Percentiles rank a stretch among this genome's conserved stretches.
Conservation (phyloP, 805 yeast genomes). For the Candida gorgasii region DNA sequence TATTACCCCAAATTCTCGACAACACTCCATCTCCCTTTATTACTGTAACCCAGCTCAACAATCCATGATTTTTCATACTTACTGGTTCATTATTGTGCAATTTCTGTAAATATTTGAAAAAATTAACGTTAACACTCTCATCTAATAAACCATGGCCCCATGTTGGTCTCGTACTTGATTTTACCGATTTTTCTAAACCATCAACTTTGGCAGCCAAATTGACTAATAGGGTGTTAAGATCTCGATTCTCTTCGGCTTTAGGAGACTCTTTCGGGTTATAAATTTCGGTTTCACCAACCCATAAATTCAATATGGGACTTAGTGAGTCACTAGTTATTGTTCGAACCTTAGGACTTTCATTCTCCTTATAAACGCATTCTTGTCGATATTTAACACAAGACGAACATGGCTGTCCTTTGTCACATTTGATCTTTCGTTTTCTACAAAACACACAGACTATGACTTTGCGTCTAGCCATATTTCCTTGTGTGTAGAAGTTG, state of each 20-base stretch:
- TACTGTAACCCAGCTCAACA: constrained; percentile 2
- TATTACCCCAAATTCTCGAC: constrained; percentile 1
- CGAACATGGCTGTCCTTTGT: constrained; percentile 36
- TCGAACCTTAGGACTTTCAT: neutral
- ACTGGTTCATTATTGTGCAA: neutral
- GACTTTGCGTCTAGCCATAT: constrained; percentile 4
- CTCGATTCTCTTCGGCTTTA: neutral
- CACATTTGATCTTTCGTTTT: constrained; percentile 39
- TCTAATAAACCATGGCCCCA: neutral
- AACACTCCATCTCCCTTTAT: constrained; percentile 8
- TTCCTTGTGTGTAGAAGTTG: neutral
- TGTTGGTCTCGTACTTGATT: neutral
- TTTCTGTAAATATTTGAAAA: neutral
- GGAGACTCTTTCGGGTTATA: neutral
- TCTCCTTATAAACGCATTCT: constrained; percentile 11
- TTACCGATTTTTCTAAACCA: neutral
- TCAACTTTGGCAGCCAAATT: neutral
- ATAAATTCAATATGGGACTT: neutral
- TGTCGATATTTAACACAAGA: constrained; percentile 30
- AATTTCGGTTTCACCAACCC: neutral
- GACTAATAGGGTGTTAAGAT: neutral
- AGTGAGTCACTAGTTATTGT: neutral
- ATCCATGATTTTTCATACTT: neutral
- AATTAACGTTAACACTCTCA: neutral
- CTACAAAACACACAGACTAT: constrained; percentile 33